Conservation (phyloP, 2,329 filamentous ascomycete genomes). For the Sarocladiaceae sp. region DNA sequence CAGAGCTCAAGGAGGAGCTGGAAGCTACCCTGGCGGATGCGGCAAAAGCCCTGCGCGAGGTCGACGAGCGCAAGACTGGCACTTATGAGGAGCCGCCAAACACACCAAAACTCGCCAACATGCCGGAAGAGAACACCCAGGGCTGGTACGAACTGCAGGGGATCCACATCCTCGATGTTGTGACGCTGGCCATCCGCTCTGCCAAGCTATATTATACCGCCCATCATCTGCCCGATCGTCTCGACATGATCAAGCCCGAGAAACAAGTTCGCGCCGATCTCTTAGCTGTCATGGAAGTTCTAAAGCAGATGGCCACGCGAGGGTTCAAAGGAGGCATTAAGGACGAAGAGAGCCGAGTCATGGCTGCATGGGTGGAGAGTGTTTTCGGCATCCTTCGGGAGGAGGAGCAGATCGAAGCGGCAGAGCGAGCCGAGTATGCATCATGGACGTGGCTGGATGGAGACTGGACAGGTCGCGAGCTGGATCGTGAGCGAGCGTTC, state of each 20-base stretch:
- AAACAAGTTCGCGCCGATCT: constrained; percentile 78
- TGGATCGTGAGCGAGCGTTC: constrained; percentile 76
- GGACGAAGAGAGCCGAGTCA: constrained; percentile 67
- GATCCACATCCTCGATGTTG: constrained; percentile 84
- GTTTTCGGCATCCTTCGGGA: constrained; percentile 70
- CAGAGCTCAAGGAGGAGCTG: constrained; percentile 62
- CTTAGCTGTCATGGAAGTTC: constrained; percentile 77
- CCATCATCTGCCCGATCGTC: constrained; percentile 77
- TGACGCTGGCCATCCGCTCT: constrained; percentile 90
- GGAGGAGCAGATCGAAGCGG: constrained; percentile 71
- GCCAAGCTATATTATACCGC: constrained; percentile 96
- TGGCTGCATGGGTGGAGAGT: constrained; percentile 71
- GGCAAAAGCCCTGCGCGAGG: constrained; percentile 58
- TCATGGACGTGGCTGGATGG: constrained; percentile 75
- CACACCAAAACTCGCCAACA: constrained; percentile 27
- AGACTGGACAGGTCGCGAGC: constrained; percentile 69
- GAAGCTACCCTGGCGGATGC: constrained; percentile 67
- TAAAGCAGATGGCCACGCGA: constrained; percentile 85
- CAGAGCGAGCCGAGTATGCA: constrained; percentile 63
- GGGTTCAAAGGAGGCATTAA: constrained; percentile 80
- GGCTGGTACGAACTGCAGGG: constrained; percentile 85
- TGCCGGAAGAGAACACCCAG: constrained; percentile 43
- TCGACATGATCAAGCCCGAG: constrained; percentile 84
- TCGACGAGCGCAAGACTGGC: constrained; percentile 32
- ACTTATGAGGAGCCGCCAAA: constrained; percentile 21